phyloP scores from a whole-genome alignment of 139 green algal species.

The Chlamydomonas asymmetrica region DNA sequence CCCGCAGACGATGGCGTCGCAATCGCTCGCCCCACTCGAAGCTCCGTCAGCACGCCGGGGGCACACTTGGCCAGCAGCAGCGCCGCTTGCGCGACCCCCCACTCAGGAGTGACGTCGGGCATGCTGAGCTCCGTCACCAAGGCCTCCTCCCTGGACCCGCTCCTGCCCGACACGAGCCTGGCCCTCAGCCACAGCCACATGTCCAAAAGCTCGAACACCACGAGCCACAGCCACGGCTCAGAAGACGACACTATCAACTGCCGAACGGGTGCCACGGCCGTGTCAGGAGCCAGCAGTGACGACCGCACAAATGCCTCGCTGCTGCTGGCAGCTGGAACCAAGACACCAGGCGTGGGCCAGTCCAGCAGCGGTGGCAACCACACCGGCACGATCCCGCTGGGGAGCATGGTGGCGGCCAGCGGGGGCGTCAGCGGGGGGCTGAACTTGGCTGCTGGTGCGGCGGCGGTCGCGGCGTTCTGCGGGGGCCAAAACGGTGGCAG shows the following conservation, averaged over 20 bases:
- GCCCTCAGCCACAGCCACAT: constrained; percentile 12
- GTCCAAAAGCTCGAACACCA: neutral
- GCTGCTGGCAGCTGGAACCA: too few relatives aligned
- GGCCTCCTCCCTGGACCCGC: too few relatives aligned
- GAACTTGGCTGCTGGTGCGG: constrained; percentile 25
- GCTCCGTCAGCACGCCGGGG: too few relatives aligned
- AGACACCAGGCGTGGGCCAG: too few relatives aligned
- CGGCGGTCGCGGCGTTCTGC: constrained; percentile 15
- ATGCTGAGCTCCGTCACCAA: too few relatives aligned
- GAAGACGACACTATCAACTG: constrained; percentile 40
- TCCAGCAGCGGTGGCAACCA: neutral
- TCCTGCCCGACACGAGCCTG: constrained; percentile 15
- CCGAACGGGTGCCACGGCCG: neutral
- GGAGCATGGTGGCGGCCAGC: constrained; percentile 7
- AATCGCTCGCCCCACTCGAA: too few relatives aligned
- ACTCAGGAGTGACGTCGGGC: too few relatives aligned
- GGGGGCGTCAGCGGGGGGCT: neutral
- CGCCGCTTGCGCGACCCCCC: too few relatives aligned
- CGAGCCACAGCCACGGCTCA: neutral
- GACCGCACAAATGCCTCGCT: constrained; percentile 5
- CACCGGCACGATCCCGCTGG: constrained; percentile 11
- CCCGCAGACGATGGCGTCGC: too few relatives aligned
- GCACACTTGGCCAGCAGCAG: too few relatives aligned
- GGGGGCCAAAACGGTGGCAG: neutral
- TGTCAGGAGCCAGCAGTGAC: constrained; percentile 2